Evolutionary conservation across 257 asterid species (phyloP).

Genomic region (Avicennia marina): DNA sequence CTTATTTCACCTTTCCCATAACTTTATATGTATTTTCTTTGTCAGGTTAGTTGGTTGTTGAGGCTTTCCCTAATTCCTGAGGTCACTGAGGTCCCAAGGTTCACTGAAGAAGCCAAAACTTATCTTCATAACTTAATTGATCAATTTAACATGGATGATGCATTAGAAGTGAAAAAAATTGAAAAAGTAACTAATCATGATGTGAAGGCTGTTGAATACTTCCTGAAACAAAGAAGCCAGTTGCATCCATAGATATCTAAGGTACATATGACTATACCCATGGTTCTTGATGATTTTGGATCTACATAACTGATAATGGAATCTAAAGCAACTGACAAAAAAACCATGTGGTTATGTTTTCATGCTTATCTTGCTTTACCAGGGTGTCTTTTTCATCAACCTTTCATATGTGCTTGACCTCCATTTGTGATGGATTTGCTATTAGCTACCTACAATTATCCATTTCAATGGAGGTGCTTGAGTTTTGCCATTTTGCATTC

Average conservation of each 20-base stretch:
- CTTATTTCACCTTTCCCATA: not conserved
- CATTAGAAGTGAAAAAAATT: constrained; percentile 42
- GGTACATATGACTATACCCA: constrained; percentile 30
- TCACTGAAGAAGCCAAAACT: constrained; percentile 57
- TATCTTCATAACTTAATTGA: constrained; percentile 52
- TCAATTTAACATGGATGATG: constrained; percentile 47
- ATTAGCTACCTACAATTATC: too few species aligned
- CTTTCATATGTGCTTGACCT: not conserved
- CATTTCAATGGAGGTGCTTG: constrained; percentile 38
- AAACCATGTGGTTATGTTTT: too few species aligned
- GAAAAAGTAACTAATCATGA: constrained; percentile 56
- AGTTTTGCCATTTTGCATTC: constrained; percentile 54
- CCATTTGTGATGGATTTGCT: not conserved
- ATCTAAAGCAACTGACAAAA: too few species aligned
- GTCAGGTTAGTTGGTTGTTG: constrained; percentile 84
- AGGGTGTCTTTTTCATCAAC: too few species aligned
- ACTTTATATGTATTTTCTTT: too few species aligned
- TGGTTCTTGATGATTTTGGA: not conserved
- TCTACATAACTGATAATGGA: too few species aligned
- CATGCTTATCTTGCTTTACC: too few species aligned
- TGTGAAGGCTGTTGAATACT: constrained; percentile 58
- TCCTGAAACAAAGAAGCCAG: constrained; percentile 47
- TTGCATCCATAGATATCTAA: constrained; percentile 67
- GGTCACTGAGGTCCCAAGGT: constrained; percentile 67
- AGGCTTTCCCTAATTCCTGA: constrained; percentile 70